Percentiles rank a stretch among this genome's conserved stretches.
Conservation (phyloP, 306 rosid species). For the Trifolium dubium region DNA sequence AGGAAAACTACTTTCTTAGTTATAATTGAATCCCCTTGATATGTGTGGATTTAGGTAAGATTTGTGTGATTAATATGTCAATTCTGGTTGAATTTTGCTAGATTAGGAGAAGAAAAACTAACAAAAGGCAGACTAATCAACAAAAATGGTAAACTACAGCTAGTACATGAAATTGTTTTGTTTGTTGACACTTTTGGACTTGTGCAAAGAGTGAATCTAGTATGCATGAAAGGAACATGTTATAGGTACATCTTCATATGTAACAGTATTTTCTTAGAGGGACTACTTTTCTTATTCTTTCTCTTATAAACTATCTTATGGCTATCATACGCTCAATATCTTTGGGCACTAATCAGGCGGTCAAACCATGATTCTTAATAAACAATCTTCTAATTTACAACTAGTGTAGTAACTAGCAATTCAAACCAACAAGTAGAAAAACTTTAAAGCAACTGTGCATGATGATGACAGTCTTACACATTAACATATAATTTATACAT, state of each 20-base stretch:
- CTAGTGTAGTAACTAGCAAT: neutral
- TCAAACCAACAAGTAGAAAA: constrained; percentile 7
- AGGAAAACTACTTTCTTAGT: neutral
- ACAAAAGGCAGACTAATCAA: neutral
- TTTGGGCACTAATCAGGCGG: neutral
- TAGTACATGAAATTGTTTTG: neutral
- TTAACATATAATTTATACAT: neutral
- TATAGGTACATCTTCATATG: neutral
- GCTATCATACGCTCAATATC: too few relatives aligned
- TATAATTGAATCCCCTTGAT: neutral
- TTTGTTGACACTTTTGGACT: neutral
- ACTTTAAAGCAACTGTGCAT: neutral
- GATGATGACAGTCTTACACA: neutral
- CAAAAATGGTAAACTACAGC: neutral
- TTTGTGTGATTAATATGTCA: neutral
- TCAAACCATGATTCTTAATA: neutral
- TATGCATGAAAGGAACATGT: neutral
- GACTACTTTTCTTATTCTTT: too few relatives aligned
- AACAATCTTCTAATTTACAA: neutral
- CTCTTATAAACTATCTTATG: too few relatives aligned
- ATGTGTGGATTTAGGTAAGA: neutral
- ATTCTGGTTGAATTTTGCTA: neutral
- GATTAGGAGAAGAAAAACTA: neutral
- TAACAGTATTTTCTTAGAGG: too few relatives aligned
- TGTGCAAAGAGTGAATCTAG: neutral